phyloP scores from a whole-genome alignment of 106 monocot genomes.

The Dioscorea zingiberensis region DNA sequence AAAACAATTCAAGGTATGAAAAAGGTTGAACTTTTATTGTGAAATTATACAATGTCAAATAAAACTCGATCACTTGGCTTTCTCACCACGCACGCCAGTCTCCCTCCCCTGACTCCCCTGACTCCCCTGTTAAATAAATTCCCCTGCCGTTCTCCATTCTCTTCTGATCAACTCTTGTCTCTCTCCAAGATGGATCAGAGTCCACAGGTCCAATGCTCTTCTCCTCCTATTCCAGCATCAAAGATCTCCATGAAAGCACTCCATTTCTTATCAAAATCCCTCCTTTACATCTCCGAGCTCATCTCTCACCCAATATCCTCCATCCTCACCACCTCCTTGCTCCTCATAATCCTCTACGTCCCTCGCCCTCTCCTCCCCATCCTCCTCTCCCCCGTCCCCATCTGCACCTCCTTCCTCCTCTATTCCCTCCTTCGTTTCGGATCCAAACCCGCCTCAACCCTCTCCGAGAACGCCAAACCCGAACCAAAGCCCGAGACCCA shows the following conservation, averaged over 20 bases:
- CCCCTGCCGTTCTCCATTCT: too few relatives aligned
- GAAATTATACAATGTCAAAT: too few relatives aligned
- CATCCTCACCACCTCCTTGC: constrained; percentile 11
- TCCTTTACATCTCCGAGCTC: neutral
- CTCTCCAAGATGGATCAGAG: too few relatives aligned
- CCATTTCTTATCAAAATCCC: constrained; percentile 5
- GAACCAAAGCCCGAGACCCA: neutral
- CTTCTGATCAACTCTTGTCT: too few relatives aligned
- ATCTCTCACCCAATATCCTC: constrained; percentile 42
- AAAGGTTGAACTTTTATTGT: too few relatives aligned
- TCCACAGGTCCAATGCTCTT: too few relatives aligned
- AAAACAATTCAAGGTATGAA: too few relatives aligned
- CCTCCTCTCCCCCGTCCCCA: constrained; percentile 40
- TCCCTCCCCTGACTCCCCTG: too few relatives aligned
- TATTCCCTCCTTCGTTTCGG: constrained; percentile 33
- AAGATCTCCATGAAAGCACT: neutral
- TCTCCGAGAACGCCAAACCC: neutral
- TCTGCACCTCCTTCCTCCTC: constrained; percentile 43
- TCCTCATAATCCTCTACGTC: constrained; percentile 44
- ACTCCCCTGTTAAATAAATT: too few relatives aligned
- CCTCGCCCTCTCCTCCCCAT: constrained; percentile 30
- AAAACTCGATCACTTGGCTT: too few relatives aligned
- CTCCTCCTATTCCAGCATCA: neutral
- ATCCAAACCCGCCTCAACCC: constrained; percentile 7
- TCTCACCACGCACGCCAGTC: too few relatives aligned